Conservation (phyloP, 1,284 basidiomycete species). For the Amylostereum areolatum region DNA sequence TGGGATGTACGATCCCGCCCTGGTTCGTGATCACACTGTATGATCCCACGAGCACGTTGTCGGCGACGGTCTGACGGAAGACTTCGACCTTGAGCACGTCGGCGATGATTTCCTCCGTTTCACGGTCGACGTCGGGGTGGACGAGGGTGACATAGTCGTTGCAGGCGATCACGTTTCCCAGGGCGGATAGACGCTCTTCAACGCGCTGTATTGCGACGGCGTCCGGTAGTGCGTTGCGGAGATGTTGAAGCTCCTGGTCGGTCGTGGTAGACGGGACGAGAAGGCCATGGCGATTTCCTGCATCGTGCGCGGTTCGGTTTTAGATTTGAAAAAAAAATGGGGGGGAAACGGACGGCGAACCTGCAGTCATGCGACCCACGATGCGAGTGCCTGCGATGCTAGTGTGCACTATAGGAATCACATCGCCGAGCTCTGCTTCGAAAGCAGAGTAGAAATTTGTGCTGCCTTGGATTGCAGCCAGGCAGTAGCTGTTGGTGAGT, state of each 20-base stretch:
- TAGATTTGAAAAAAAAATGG: neutral
- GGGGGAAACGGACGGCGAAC: slow-evolving; percentile 29
- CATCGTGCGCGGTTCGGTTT: too few relatives aligned
- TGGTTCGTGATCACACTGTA: slow-evolving; percentile 96
- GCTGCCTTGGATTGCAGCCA: slow-evolving; percentile 89
- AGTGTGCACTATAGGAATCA: slow-evolving; percentile 96
- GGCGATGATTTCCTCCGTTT: slow-evolving; percentile 99
- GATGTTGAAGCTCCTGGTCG: slow-evolving; percentile 97
- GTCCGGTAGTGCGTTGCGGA: slow-evolving; percentile 95
- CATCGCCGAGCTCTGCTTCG: slow-evolving; percentile 90
- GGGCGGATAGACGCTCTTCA: slow-evolving; percentile 92
- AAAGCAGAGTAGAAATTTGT: slow-evolving; percentile 99
- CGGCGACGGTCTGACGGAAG: slow-evolving; percentile 95
- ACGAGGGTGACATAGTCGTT: slow-evolving; percentile 98
- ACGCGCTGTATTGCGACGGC: slow-evolving; percentile 90
- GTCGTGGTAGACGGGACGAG: slow-evolving; percentile 95
- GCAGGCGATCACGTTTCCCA: slow-evolving; percentile 98
- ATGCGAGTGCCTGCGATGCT: slow-evolving; percentile 95
- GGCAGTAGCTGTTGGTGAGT: slow-evolving; percentile 94
- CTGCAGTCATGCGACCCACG: slow-evolving; percentile 89
- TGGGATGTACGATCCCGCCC: slow-evolving; percentile 96
- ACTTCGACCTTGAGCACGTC: slow-evolving; percentile 99
- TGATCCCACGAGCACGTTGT: slow-evolving; percentile 94
- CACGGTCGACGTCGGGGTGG: slow-evolving; percentile 95
- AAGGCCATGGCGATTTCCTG: slow-evolving; percentile 92